Base-by-base conservation (phyloP, 2,329 filamentous ascomycete species). In the Xylariaceae sp. region DNA sequence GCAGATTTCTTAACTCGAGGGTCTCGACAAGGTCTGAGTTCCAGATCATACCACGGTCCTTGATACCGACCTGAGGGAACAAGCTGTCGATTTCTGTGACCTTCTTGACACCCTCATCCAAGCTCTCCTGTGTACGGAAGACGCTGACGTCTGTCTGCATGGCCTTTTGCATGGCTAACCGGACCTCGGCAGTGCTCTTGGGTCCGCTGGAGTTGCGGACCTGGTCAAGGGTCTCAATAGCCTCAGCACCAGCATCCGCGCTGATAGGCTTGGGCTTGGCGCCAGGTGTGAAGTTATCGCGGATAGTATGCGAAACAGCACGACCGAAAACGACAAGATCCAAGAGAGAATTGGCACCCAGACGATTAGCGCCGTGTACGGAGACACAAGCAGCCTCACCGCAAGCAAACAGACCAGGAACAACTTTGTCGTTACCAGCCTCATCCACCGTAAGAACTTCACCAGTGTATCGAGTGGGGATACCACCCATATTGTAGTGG, bases 401-500 rank as follows among this genome's bases (percentile, higher is more conserved):
- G 65, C 92, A 97, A 66, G 94, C 94, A 71, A 93, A 97, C 59
- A 99, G 84, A 73, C 93, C 93, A 52, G 90, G 91, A 18, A 99
- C 94, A 63, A 96, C 83, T 81, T 96, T 83, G 77, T 97, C 94
- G 53, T 96, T 84, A 62, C 94, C 94, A 56, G 83, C 72, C 69
- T 89, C 87, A 64, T 97, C 90, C 47, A 96, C 79, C 16, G 90
- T 95, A 63, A 99, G 75, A 56, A 97, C 94, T 77, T 99, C 91
- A 73, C 94, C 93, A 57, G 90, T 97, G 82, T 96, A 97, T 69
- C 90, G 90, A 62, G 94, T 97, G 47, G 93, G 93, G 64, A 99
- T 97, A 82, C 94, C 93, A 75, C 93, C 93, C 94, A 97, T 99
- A 83, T 97, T 97, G 83, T 99, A 99, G 81, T 99, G 92, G 62